Base-by-base conservation (phyloP, 2,329 filamentous ascomycete genomes). In the Metarhizium sp. region DNA sequence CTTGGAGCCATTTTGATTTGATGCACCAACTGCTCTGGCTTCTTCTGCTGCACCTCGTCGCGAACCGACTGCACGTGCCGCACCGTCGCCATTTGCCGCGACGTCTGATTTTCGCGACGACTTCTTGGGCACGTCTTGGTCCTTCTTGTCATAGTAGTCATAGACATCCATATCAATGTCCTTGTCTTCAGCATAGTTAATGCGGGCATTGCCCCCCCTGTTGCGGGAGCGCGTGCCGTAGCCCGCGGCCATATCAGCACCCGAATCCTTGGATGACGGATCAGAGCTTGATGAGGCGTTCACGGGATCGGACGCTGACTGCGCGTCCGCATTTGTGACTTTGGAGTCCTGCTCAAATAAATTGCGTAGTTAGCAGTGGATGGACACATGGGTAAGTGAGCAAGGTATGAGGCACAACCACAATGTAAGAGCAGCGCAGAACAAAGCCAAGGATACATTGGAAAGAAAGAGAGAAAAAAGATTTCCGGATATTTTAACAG, bases 141-240 rank as follows among this genome's bases (percentile, higher is more conserved):
- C 78, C 62, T 81, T 78, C 65, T 78, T 76, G 62, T 80, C 73
- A 66, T 78, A 74, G 68, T 79, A 81, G 65, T 96, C 92, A 69
- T 91, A 90, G 68, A 79, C 73, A 57, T 97, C 94, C 71, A 89
- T 84, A 65, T 97, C 92, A 62, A 92, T 78, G 71, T 96, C 92
- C 73, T 82, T 88, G 72, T 92, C 89, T 74, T 99, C 94, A 52
- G 94, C 92, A 72, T 99, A 99, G 73, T 99, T 99, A 61, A 87
- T 85, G 62, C 94, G 88, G 63, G 87, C 80, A 62, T 81, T 84
- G 65, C 88, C 87, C 56, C 82, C 86, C 66, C 92, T 87, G 72
- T 95, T 95, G 69, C 94, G 88, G 63, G 92, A 96, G 65, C 92
- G 87, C 69, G 94, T 99, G 66, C 92, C 92, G 72, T 99, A 96